Percentiles rank a stretch among this genome's conserved stretches.
These are phyloP conservation scores for Bonnemaisonia californica DNA, from an alignment of 31 red algal genomes.

Conservation along the genomic window DNA sequence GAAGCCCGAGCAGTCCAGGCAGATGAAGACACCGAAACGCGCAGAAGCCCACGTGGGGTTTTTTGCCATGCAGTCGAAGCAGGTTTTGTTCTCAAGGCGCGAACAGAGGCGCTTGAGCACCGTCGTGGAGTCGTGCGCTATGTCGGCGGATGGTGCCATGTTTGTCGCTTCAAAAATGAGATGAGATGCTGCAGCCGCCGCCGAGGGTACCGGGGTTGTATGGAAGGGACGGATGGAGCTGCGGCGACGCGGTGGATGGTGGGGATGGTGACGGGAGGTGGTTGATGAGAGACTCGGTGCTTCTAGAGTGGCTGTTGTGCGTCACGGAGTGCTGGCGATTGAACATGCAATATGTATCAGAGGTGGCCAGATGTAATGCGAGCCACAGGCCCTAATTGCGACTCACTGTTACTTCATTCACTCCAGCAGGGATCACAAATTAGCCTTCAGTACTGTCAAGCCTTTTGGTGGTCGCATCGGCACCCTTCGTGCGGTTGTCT, in stretches of 20 bases:
- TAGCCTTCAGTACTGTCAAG: no score
- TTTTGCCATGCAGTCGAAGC: slow-evolving; percentile 76
- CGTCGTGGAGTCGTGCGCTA: slow-evolving; percentile 8
- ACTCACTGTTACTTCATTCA: no score
- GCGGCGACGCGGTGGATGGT: neutral
- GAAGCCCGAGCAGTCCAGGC: slow-evolving; percentile 90
- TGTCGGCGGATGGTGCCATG: slow-evolving; percentile 31
- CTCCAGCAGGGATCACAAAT: no score
- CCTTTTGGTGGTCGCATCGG: no score
- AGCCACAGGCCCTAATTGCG: no score
- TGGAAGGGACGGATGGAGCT: neutral
- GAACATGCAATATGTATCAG: no score
- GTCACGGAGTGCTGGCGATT: neutral
- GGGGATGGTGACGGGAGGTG: neutral
- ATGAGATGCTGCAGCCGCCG: no score
- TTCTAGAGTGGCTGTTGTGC: neutral
- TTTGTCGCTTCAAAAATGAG: no score
- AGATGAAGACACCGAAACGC: slow-evolving; percentile 91
- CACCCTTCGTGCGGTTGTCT: no score
- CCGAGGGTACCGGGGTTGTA: no score
- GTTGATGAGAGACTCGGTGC: neutral
- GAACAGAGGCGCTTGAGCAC: slow-evolving; percentile 45
- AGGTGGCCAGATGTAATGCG: no score
- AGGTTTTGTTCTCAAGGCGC: slow-evolving; percentile 60
- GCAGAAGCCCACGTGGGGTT: slow-evolving; percentile 90